Evolutionary conservation across 2,329 filamentous ascomycete species (phyloP), one percentile per base, ranked within the genome.

Genomic region (Thelonectria olida): DNA sequence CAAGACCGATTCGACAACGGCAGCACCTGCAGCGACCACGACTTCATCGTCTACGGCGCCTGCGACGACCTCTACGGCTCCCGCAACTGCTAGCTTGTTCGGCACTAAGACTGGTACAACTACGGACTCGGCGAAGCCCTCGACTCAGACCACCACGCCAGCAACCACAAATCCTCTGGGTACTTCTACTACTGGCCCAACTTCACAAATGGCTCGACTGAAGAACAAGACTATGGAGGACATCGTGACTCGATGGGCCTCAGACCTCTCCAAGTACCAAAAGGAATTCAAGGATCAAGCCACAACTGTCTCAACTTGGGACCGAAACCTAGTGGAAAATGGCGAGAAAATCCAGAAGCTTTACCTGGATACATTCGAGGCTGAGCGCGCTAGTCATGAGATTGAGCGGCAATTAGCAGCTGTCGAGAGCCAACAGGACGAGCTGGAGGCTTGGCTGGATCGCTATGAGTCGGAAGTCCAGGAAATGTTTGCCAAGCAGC

Each of bases 191-290:
- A 84, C 88, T 31, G 94, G 94, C 0, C 93, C 94, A 2, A 82
- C 90, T 3, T 95, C 96, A 15, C 90, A 93, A 58, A 88, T 96
- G 72, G 96, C 95, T 4, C 90, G 96, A 25, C 84, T 99, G 36
- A 97, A 97, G 83, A 97, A 97, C 79, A 98, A 97, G 81, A 97
- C 95, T 1, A 97, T 99, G 92, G 96, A 99, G 73, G 96, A 99
- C 76, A 97, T 99, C 66, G 93, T 99, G 67, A 97, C 93, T 4
- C 89, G 93, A 28, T 99, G 96, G 96, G 96, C 96, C 2, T 93
- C 93, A 0, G 96, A 98, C 73, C 83, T 99, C 50, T 91, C 93
- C 54, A 96, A 97, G 74, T 97, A 99, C 74, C 95, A 98, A 74
- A 97, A 97, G 76, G 93, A 97, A 61, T 99, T 98, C 81, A 93